These are phyloP conservation scores for Areca catechu DNA, from an alignment of 176 grass and related monocot species.

Conservation along the genomic window DNA sequence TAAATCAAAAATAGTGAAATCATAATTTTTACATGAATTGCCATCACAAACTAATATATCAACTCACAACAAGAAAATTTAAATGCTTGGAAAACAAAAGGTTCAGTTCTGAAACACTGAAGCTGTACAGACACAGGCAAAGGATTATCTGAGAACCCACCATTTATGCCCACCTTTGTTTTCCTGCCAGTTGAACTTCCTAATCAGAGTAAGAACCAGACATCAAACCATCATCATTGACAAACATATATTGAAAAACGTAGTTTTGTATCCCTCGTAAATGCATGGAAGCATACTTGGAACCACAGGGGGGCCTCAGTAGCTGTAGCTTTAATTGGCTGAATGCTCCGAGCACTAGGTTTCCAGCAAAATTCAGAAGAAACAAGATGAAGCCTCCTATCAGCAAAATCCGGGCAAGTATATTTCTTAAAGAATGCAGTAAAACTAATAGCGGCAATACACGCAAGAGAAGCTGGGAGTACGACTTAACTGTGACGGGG, in stretches of 20 bases:
- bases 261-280: not conserved
- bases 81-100: not conserved
- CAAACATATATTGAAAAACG: not conserved
- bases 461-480: not conserved
- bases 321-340: not conserved
- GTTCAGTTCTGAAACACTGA: not conserved
- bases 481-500: not conserved
- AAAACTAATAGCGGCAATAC: not conserved
- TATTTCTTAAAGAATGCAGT: not conserved
- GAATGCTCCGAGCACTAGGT: not conserved
- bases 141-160: constrained; percentile 23
- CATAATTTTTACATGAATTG: no score
- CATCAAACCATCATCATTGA: not conserved
- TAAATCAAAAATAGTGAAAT: no score
- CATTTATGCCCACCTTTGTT: constrained; percentile 85
- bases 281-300: not conserved
- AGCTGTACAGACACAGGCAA: not conserved
- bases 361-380: not conserved
- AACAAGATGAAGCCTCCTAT: not conserved
- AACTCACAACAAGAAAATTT: not conserved
- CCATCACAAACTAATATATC: no score
- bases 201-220: constrained; percentile 17
- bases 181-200: constrained; percentile 55
- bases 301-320: not conserved
- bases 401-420: not conserved